These are phyloP conservation scores for Diutina sp. DNA, from an alignment of 1,139 yeast genomes.

Conservation along the genomic window DNA sequence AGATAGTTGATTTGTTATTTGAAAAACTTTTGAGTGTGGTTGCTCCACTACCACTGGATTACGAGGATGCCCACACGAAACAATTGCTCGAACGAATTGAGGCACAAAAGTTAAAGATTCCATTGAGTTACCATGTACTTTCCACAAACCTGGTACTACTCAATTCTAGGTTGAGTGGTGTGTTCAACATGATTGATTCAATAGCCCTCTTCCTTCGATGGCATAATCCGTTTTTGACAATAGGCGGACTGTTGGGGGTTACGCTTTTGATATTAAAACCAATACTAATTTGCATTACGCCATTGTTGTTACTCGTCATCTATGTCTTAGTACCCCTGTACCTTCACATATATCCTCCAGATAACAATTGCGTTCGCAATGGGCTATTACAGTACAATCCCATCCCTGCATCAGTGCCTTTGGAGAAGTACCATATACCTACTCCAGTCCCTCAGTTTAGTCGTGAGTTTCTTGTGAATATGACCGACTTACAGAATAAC, in stretches of 20 bases:
- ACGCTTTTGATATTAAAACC: slow-evolving; percentile 59
- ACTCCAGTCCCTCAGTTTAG: slow-evolving; percentile 72
- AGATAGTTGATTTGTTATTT: slow-evolving; percentile 40
- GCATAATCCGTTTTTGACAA: slow-evolving; percentile 50
- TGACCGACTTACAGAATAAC: slow-evolving; percentile 77
- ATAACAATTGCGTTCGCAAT: slow-evolving; percentile 12
- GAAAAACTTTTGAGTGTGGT: slow-evolving; percentile 62
- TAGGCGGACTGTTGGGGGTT: slow-evolving; percentile 40
- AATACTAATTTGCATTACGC: slow-evolving; percentile 35
- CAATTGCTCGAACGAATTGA: slow-evolving; percentile 34
- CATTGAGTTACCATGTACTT: slow-evolving; percentile 15
- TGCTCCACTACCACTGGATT: slow-evolving; percentile 18
- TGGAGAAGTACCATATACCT: slow-evolving; percentile 39
- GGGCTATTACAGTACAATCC: slow-evolving; percentile 27
- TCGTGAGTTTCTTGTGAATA: slow-evolving; percentile 62
- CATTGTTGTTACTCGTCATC: slow-evolving; percentile 39
- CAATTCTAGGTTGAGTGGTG: slow-evolving; percentile 50
- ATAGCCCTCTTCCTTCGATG: slow-evolving; percentile 44
- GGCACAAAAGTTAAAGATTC: slow-evolving; percentile 54
- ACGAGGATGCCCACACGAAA: slow-evolving; percentile 14
- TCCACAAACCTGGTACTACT: slow-evolving; percentile 59
- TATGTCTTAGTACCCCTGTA: slow-evolving; percentile 64
- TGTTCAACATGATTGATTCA: slow-evolving; percentile 49
- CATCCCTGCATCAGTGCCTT: slow-evolving; percentile 36
- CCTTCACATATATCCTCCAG: slow-evolving; percentile 28